Evolutionary conservation across 371 early-diverging fungal genomes (phyloP), one percentile per base, ranked within the genome.

Genomic region (Apophysomyces variabilis): DNA sequence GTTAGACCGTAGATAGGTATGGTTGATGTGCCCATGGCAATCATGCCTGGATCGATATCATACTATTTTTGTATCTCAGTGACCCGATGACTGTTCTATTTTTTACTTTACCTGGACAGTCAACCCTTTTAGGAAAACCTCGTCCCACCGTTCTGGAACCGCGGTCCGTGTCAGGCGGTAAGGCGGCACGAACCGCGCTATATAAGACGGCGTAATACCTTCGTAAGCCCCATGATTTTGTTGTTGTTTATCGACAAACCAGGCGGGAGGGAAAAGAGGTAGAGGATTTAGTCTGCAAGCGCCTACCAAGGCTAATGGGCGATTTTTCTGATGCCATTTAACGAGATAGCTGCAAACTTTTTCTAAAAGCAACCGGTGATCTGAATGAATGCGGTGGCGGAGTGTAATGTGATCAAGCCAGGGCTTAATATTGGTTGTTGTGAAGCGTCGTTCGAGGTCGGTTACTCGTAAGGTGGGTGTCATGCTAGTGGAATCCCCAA

Each of bases 81-180:
- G 56, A 65, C 65, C 64, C 65, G 59, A 56, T 60, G 44, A 38
- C 57, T 14, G 32, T 14, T 12, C 39, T 35, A 38, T 18, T 50
- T 50, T 50, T 50, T 59, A 12, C n/a, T 63, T 66, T 66, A 79
- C 79, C 63, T 79, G 72, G 58, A 73, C 68, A 41, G 77, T 77
- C 56, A 80, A 62, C 18, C 80, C 80, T 45, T 80, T 80, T 57
- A 80, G 60, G 62, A 80, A 80, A 5, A 80, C 77, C 35, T 70
- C 67, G 66, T 80, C 70, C 80, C 80, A 80, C 32, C 80, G 69
- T 43, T 80, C 80, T 43, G 80, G 80, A 13, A 77, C 68, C 54
- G 68, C 56, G 14, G 38, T 38, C n/a, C 62, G 60, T 54, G 65
- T 60, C 58, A 73, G 64, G 14, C 71, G 63, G 45, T 80, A 80